Evolutionary conservation across 2,329 filamentous ascomycete genomes (phyloP).

Genomic region (Helotiales sp.): DNA sequence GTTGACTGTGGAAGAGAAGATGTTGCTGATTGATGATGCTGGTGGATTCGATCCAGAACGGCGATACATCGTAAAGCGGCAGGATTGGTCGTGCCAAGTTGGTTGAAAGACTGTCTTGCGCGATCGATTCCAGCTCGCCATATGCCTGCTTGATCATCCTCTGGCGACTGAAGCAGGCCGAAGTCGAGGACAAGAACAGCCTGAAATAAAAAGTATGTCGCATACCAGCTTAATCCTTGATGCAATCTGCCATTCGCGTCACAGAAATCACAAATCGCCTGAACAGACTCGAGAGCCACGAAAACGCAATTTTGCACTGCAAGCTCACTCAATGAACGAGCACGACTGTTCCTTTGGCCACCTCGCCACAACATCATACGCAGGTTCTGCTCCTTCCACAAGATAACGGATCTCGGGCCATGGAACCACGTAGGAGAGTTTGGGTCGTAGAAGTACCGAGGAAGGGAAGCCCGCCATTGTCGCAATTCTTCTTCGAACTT

Average conservation of each 20-base stretch:
- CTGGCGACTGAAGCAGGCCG: conserved; percentile 17
- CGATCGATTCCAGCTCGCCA: conserved; percentile 14
- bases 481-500: conserved; percentile 40
- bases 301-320: conserved; percentile 39
- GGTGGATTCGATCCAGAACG: conserved; percentile 18
- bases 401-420: conserved; percentile 39
- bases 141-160: conserved; percentile 7
- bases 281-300: conserved; percentile 40
- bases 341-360: conserved; percentile 39
- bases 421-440: conserved; percentile 38
- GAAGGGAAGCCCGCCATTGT: conserved; percentile 37
- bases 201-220: conserved; percentile 46
- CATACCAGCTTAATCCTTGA: conserved; percentile 43
- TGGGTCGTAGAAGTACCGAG: conserved; percentile 36
- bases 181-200: conserved; percentile 42
- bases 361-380: conserved; percentile 44
- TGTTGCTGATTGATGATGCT: conserved; percentile 2
- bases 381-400: conserved; percentile 45
- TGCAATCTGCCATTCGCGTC: conserved; percentile 31
- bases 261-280: conserved; percentile 40
- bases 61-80: conserved; percentile 20
- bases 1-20: neutral
- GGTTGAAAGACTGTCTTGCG: conserved; percentile 10
- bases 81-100: conserved; percentile 12
- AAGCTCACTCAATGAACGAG: conserved; percentile 23